Conservation (phyloP, 495 filamentous ascomycete genomes). For the Filosporella fistucella region DNA sequence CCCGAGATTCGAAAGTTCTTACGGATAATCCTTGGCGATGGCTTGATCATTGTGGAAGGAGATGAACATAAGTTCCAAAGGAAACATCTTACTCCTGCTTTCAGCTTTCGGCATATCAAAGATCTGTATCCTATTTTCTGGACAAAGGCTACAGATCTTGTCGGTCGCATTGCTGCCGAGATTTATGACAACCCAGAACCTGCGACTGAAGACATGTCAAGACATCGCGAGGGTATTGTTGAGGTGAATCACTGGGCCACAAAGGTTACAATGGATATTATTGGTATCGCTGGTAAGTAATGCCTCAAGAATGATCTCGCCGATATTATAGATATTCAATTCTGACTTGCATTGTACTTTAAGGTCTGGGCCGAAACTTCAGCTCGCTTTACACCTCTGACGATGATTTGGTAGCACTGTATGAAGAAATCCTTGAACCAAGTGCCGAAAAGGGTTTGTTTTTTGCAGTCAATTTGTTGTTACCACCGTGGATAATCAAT, state of each 20-base stretch:
- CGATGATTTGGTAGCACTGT: conserved; percentile 64
- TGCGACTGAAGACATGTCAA: neutral
- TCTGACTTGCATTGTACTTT: too few relatives aligned
- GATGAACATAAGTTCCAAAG: conserved; percentile 81
- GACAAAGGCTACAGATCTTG: conserved; percentile 50
- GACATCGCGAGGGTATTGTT: conserved; percentile 45
- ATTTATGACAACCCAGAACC: conserved; percentile 12
- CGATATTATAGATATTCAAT: neutral
- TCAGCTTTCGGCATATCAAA: conserved; percentile 79
- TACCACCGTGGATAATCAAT: conserved; percentile 41
- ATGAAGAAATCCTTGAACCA: conserved; percentile 52
- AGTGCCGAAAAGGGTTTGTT: conserved; percentile 33
- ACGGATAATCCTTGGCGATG: conserved; percentile 63
- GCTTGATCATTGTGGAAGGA: conserved; percentile 77
- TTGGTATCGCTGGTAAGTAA: conserved; percentile 57
- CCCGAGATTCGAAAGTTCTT: conserved; percentile 46
- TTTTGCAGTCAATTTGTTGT: conserved; percentile 33
- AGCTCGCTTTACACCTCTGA: conserved; percentile 57
- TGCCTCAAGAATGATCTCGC: neutral
- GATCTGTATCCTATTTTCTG: conserved; percentile 83
- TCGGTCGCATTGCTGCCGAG: conserved; percentile 34
- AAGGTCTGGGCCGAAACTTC: conserved; percentile 72
- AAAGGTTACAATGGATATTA: conserved; percentile 79
- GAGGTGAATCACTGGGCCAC: conserved; percentile 67
- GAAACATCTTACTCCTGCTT: conserved; percentile 75